Evolutionary conservation across 495 filamentous ascomycete species (phyloP).

Genomic region (Tuber umbilicatum): DNA sequence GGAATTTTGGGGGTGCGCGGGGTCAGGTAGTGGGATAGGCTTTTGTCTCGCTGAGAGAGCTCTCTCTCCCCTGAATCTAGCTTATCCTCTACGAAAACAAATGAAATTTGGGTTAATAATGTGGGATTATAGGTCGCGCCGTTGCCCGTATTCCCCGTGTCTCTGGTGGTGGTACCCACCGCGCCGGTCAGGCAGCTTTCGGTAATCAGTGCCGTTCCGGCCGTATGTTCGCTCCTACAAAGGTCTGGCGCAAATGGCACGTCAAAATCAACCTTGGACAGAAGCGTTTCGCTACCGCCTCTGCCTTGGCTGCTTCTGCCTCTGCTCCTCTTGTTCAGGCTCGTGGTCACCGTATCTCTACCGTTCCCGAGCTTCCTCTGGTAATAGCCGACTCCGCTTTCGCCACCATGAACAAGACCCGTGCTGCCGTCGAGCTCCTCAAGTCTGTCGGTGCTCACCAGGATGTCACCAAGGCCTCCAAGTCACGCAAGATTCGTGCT

Average conservation of each 20-base stretch:
- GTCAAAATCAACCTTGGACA: conserved; percentile 98
- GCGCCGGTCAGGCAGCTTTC: conserved; percentile 98
- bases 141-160: conserved; percentile 99
- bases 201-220: conserved; percentile 99
- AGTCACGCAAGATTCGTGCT: conserved; percentile 86
- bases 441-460: conserved; percentile 81
- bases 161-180: conserved; percentile 99
- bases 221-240: conserved; percentile 99
- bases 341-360: conserved; percentile 89
- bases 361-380: conserved; percentile 91
- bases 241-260: conserved; percentile 99
- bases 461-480: conserved; percentile 89
- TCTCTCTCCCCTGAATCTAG: conserved; percentile 6
- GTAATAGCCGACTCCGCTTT: conserved; percentile 87
- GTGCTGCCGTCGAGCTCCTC: conserved; percentile 75
- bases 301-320: conserved; percentile 92
- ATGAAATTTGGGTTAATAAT: conserved; percentile 28
- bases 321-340: conserved; percentile 89
- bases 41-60: conserved; percentile 2
- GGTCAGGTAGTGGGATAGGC: background rate
- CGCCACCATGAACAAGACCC: conserved; percentile 77
- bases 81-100: conserved; percentile 7
- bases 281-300: conserved; percentile 96
- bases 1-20: background rate
- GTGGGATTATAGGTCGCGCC: conserved; percentile 66